These are phyloP conservation scores for Fusarium sp. DNA, from an alignment of 2,329 filamentous ascomycete genomes.

Conservation along the genomic window DNA sequence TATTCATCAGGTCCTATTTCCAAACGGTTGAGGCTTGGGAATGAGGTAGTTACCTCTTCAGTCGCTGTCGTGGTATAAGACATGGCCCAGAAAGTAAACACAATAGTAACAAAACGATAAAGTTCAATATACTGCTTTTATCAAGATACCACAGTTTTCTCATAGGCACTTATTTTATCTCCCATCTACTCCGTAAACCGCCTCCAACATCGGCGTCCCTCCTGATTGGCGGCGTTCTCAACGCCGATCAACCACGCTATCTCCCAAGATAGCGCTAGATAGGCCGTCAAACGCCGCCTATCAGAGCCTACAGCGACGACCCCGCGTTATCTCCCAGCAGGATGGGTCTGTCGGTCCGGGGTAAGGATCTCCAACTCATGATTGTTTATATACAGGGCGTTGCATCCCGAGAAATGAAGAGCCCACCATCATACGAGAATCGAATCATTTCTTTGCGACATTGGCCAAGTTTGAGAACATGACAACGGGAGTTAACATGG, in stretches of 20 bases:
- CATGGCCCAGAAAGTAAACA: neutral
- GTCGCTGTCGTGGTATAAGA: neutral
- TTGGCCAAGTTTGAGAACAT: neutral
- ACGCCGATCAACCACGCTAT: constrained; percentile 2
- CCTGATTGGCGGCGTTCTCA: neutral
- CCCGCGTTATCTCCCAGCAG: constrained; percentile 1
- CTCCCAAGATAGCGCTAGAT: neutral
- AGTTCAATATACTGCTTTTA: too few relatives aligned
- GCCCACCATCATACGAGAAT: neutral
- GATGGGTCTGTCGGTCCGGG: neutral
- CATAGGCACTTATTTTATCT: constrained; percentile 1
- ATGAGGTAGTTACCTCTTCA: neutral
- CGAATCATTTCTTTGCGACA: fast-evolving
- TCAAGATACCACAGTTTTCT: too few relatives aligned
- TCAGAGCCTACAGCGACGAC: neutral
- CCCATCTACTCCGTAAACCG: neutral
- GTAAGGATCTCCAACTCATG: neutral
- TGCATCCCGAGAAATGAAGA: neutral
- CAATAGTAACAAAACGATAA: too few relatives aligned
- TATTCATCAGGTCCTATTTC: neutral
- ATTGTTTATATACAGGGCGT: neutral
- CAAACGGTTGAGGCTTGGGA: neutral
- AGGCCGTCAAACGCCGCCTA: neutral
- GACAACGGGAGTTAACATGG: neutral
- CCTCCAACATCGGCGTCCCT: neutral